Conservation (phyloP, 176 grass and related monocot species). For the Cenchrus americanus region DNA sequence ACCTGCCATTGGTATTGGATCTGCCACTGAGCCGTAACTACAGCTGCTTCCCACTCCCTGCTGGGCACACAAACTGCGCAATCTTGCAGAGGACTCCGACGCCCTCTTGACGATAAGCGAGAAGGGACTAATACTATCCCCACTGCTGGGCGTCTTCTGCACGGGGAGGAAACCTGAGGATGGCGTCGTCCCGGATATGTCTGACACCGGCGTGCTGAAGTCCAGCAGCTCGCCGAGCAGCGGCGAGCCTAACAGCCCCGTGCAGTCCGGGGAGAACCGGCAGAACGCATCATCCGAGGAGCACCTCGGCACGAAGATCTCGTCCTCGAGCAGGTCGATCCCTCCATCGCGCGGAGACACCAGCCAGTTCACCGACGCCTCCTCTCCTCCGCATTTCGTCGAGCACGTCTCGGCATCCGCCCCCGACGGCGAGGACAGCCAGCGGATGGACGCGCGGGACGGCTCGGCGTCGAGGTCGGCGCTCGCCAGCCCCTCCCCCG, state of each 20-base stretch:
- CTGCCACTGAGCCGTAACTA: not conserved
- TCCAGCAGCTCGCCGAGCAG: conserved; percentile 43
- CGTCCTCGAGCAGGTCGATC: conserved; percentile 37
- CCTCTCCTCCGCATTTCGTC: conserved; percentile 48
- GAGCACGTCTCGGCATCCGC: conserved; percentile 32
- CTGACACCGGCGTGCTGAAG: conserved; percentile 39
- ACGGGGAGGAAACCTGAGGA: conserved; percentile 46
- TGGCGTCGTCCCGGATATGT: conserved; percentile 50
- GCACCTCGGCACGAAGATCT: conserved; percentile 49
- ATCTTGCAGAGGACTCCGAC: conserved; percentile 60
- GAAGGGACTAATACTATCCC: conserved; percentile 86
- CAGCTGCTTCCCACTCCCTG: conserved; percentile 39
- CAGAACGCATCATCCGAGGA: conserved; percentile 54
- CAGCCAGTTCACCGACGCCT: conserved; percentile 60
- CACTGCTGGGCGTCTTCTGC: conserved; percentile 76
- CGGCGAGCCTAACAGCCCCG: conserved; percentile 48
- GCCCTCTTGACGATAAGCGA: conserved; percentile 90
- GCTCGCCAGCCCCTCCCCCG: conserved; percentile 29
- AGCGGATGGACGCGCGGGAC: conserved; percentile 71
- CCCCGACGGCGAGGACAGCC: conserved; percentile 75
- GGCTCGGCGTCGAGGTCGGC: conserved; percentile 36
- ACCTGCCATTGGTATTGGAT: conserved; percentile 28
- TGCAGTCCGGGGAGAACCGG: conserved; percentile 48
- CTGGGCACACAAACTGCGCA: conserved; percentile 46
- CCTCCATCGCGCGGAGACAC: conserved; percentile 44